Conservation (phyloP, 2,329 filamentous ascomycete genomes). For the Trematosphaeria pertusa region DNA sequence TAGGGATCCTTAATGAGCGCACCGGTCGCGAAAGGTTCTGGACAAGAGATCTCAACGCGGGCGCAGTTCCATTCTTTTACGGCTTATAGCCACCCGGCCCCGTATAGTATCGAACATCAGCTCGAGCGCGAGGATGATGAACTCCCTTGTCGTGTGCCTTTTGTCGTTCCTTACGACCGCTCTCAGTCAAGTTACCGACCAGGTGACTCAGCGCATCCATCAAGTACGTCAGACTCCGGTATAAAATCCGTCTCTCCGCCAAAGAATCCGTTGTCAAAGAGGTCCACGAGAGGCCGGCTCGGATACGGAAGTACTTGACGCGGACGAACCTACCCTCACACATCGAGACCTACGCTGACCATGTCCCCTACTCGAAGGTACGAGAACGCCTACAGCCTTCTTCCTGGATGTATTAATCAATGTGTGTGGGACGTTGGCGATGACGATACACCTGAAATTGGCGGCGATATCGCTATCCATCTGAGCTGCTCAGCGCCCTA, state of each 20-base stretch:
- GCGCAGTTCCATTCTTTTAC: not conserved
- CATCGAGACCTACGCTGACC: no score
- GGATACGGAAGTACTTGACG: no score
- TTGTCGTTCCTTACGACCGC: not conserved
- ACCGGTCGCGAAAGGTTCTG: not conserved
- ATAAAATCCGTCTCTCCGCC: no score
- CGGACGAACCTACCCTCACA: no score
- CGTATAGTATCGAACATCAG: not conserved
- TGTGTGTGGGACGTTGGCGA: constrained; percentile 21
- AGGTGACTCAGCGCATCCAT: constrained; percentile 16
- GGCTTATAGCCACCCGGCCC: no score
- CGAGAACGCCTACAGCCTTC: constrained; percentile 14
- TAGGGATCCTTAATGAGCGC: no score
- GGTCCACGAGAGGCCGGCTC: no score
- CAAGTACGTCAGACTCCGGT: no score
- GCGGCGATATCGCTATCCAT: constrained; percentile 21
- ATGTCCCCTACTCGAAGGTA: no score
- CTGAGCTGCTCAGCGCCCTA: constrained; percentile 16
- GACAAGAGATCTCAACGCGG: not conserved
- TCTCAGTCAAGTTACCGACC: constrained; percentile 6
- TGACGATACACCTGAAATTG: constrained; percentile 14
- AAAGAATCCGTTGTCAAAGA: no score
- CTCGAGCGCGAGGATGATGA: not conserved
- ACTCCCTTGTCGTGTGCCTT: not conserved
- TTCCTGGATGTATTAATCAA: constrained; percentile 20